phyloP scores from a whole-genome alignment of 805 yeast genomes.

The Saccharomyces paradoxus region DNA sequence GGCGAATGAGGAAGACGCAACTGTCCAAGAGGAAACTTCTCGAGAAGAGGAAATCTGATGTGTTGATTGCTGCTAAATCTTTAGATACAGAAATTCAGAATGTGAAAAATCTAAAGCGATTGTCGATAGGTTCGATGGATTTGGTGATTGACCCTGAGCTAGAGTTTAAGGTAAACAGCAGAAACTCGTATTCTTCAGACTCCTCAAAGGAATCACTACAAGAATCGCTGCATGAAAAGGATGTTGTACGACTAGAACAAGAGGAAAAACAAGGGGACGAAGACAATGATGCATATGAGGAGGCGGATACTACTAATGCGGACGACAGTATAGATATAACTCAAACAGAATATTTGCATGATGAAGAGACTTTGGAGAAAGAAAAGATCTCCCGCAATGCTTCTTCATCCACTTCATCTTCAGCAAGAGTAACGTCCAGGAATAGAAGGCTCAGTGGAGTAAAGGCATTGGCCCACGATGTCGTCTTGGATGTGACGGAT shows the following conservation, averaged over 20 bases:
- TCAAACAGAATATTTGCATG: constrained; percentile 22
- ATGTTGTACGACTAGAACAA: not conserved
- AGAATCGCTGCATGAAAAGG: not conserved
- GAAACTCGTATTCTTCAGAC: constrained; percentile 12
- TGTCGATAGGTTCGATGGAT: constrained; percentile 55
- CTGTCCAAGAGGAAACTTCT: not conserved
- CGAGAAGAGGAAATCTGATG: constrained; percentile 37
- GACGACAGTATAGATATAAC: constrained; percentile 26
- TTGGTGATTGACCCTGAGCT: constrained; percentile 62
- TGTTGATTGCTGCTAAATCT: constrained; percentile 61
- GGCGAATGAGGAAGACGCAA: not conserved
- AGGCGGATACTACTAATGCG: constrained; percentile 1
- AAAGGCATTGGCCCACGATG: constrained; percentile 8
- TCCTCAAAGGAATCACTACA: constrained; percentile 7
- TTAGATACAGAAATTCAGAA: constrained; percentile 67
- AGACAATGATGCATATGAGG: constrained; percentile 2
- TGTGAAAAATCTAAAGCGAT: constrained; percentile 64
- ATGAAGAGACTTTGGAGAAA: constrained; percentile 2
- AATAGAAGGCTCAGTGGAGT: constrained; percentile 20
- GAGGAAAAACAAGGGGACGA: not conserved
- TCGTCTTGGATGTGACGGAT: not conserved
- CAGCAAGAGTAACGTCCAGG: constrained; percentile 1
- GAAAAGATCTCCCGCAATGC: not conserved
- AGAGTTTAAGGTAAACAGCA: constrained; percentile 37
- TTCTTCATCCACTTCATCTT: not conserved